Base-by-base conservation (phyloP, 805 yeast genomes). In the Citeromyces matritensis region DNA sequence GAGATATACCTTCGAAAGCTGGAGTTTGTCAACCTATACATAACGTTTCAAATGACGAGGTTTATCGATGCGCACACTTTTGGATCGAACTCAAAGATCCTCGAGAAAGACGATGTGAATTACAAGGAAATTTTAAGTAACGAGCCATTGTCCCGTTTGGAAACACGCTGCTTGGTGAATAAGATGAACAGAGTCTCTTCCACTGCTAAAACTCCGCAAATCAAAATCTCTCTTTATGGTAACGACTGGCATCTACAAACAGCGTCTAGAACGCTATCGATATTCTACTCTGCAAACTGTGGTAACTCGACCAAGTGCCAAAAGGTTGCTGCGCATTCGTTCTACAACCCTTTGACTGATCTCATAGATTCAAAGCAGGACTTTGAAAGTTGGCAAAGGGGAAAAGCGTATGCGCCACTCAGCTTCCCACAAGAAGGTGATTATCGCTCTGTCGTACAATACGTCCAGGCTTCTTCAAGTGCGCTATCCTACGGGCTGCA, bases 311-410 rank as follows among this genome's bases (percentile, higher is more conserved):
- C 60, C 28, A 36, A 35, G 3, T 38, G 40, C 9, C 42, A 43
- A 24, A 47, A 50, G 29, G 42, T 60, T 4, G 51, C 58, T 3
- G 47, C 51, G 17, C 63, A 72, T 6, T 44, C 51, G 0, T 83
- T 81, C 43, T 88, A 88, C 55, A 88, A 88, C 48, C 65, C 79
- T 4, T 57, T 85, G 53, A 77, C 80, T 3, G 97, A 88, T 48
- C 81, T 63, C 47, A 73, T 83, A 15, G 81, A 81, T 42, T 63
- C 81, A 23, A 72, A 64, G 35, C 66, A 72, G 33, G 98, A 88
- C 51, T 91, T 79, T 53, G 93, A 82, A 42, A 60, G 69, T 1
- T 88, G 96, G 96, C 81, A 76, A 38, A 60, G 61, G 41, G 48
- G 53, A 37, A 40, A 52, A 38, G 45, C 55, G 15, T 31, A 35